Evolutionary conservation across 192 early-diverging fungal species (phyloP), one percentile per base, ranked within the genome.

Genomic region (Entophlyctis luteolus): DNA sequence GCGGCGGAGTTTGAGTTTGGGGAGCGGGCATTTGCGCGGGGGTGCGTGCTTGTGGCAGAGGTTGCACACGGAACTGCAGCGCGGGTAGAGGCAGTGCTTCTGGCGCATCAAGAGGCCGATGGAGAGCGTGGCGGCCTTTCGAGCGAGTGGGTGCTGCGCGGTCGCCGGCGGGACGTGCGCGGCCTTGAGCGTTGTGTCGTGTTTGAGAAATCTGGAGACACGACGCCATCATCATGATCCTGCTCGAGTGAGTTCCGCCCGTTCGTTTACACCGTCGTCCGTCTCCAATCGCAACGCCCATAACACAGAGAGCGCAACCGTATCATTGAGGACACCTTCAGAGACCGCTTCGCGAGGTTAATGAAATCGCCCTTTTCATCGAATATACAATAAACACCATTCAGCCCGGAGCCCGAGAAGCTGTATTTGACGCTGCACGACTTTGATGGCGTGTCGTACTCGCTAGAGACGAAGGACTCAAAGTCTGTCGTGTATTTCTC

Each of bases 381-480:
- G 33, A 18, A 35, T 16, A 1, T 35, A 34, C 55, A n/a, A 8
- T 20, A 28, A 3, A 49, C 35, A 20, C 60, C 27, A 29, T 65
- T 47, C 34, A 18, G 18, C 0, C n/a, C 18, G 18, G 74, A 75
- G 37, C 62, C 76, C 2, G 76, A 77, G 46, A 74, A 74, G 48
- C 47, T 77, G 55, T 55, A 32, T 36, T 49, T 94, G 68, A 90
- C 81, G 36, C 81, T 96, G 49, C 93, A 93, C 32, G 97, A 99
- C 76, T 98, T 99, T 81, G 97, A 99, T 82, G 94, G 95, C 49
- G 95, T 98, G 25, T 77, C 84, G 14, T 99, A 96, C 81, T 84
- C 82, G 58, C 65, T 98, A 60, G 79, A 88, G 31, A 93, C 90
- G 12, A 71, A 84, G 31, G 79, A 86, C 32, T 66, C 70, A 12